Conservation (phyloP, 495 filamentous ascomycete genomes). For the Penicillium chermesinum region DNA sequence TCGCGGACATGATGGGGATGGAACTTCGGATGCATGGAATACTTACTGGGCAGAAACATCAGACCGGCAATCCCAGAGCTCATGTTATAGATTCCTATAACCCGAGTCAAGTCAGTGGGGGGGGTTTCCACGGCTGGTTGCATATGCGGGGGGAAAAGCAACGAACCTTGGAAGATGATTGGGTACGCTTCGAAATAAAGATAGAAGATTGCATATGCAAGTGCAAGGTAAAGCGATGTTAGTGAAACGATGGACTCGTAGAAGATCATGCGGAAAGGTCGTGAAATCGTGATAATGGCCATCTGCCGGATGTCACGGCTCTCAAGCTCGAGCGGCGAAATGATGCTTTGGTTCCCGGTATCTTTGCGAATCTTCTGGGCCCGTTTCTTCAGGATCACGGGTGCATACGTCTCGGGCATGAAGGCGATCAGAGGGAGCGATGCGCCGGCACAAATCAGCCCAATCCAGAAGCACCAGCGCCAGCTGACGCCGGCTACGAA, state of each 20-base stretch:
- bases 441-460: conserved; percentile 49
- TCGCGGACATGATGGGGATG: no score
- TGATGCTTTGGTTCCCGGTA: conserved; percentile 50
- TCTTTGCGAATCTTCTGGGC: conserved; percentile 61
- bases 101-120: conserved; percentile 1
- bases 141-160: background rate
- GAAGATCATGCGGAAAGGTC: conserved; percentile 41
- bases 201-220: conserved; percentile 72
- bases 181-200: conserved; percentile 69
- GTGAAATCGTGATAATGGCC: conserved; percentile 40
- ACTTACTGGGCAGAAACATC: conserved; percentile 35
- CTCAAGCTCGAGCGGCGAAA: conserved; percentile 44
- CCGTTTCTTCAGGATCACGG: conserved; percentile 59
- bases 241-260: conserved; percentile 60
- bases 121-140: background rate
- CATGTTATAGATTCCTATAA: conserved; percentile 32
- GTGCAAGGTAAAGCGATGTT: conserved; percentile 60
- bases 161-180: conserved; percentile 52
- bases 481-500: conserved; percentile 55
- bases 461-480: conserved; percentile 64
- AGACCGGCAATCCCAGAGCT: conserved; percentile 30
- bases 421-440: conserved; percentile 43
- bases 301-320: conserved; percentile 40
- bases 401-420: conserved; percentile 64
- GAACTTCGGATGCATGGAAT: background rate